phyloP scores from a whole-genome alignment of 1,284 basidiomycete genomes.

The Fomitopsis pinicola region DNA sequence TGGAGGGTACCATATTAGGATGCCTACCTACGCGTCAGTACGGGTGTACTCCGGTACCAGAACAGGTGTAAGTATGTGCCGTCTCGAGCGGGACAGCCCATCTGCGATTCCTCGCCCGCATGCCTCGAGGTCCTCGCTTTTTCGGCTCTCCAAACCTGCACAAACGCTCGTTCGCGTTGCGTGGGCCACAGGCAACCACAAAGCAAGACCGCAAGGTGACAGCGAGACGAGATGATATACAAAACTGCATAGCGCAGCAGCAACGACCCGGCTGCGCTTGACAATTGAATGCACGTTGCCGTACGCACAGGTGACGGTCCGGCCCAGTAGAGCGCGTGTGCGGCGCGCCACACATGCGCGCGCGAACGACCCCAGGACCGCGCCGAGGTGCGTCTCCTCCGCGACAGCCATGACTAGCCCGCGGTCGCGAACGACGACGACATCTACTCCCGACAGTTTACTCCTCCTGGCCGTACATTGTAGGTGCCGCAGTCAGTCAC shows the following conservation, averaged over 20 bases:
- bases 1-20: neutral
- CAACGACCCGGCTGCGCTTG: too few species aligned
- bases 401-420: neutral
- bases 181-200: neutral
- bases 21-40: neutral
- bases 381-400: neutral
- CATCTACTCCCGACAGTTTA: neutral
- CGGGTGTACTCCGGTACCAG: neutral
- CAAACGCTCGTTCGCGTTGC: neutral
- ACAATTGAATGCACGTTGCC: neutral
- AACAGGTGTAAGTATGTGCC: neutral
- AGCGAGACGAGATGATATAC: neutral
- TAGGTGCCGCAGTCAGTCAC: neutral
- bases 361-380: neutral
- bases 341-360: neutral
- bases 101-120: too few species aligned
- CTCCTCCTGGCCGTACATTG: neutral
- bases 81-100: too few species aligned
- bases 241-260: too few species aligned
- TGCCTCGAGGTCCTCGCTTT: too few species aligned
- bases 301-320: neutral
- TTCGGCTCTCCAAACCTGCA: neutral
- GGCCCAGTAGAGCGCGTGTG: neutral
- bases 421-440: neutral
- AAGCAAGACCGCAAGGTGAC: neutral